Evolutionary conservation across 345 rosid species (phyloP), one percentile per base, ranked within the genome.

Genomic region (Turnera subulata): DNA sequence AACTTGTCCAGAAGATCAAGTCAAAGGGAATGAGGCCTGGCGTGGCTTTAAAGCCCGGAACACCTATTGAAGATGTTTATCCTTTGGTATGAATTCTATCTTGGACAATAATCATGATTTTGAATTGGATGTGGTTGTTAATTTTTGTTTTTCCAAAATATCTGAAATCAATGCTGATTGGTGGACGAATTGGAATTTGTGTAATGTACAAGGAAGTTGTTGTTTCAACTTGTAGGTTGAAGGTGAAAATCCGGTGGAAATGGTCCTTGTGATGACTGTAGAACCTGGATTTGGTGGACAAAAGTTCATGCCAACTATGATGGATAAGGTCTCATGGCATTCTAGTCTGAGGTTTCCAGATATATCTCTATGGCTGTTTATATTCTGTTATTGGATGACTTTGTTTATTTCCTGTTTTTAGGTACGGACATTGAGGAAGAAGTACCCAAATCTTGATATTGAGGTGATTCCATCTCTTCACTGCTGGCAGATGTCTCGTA

Each of bases 211-310:
- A 35, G 15, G 14, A 13, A 39, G 19, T 2, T 46, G 24, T 17
- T 12, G 9, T 55, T 47, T 53, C 7, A 15, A 32, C 12, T 44
- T 55, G 22, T 68, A 92, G 98, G 77, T 89, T n/a, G 88, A 89
- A 58, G 75, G 80, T 53, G 69, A 73, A 77, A 68, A 73, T 73
- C 89, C 89, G 0, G 96, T 93, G 37, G 96, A 89, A 64, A 76
- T 89, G 91, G 99, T 92, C 66, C 99, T 89, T 57, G 91, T 91
- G 59, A 88, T 91, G 96, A 88, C 96, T 5, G 92, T 88, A 18
- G 95, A 88, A 64, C 94, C 90, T 69, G 96, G 92, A 54, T 88
- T 88, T 68, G 96, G 96, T 10, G 98, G 96, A 45, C 95, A 88
- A 63, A 86, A 86, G 74, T 92, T 92, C 78, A 92, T 92, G 91